Evolutionary conservation across 805 yeast species (phyloP).

Genomic region (Teunomyces pallodes): DNA sequence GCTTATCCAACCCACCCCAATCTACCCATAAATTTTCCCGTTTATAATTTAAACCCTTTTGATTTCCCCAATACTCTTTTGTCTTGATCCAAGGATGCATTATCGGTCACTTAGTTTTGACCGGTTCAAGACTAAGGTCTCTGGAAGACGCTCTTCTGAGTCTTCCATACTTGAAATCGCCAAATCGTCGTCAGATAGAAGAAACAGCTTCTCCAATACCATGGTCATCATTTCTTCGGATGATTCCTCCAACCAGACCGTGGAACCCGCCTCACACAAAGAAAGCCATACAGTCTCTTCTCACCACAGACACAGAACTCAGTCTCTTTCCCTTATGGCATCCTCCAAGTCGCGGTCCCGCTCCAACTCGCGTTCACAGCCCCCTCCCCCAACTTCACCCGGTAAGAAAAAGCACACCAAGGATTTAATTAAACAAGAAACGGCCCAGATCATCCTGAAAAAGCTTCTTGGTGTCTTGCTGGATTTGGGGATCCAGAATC

Average conservation of each 20-base stretch:
- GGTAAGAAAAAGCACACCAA: conserved; percentile 28
- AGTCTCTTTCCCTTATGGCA: conserved; percentile 7
- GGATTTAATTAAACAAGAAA: conserved; percentile 39
- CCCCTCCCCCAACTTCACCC: conserved; percentile 6
- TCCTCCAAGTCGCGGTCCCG: conserved; percentile 7
- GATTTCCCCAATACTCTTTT: background rate
- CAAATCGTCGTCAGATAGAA: conserved; percentile 11
- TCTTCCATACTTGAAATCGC: conserved; percentile 21
- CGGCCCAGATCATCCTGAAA: conserved; percentile 33
- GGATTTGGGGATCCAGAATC: conserved; percentile 40
- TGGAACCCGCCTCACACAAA: background rate
- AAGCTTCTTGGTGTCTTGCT: conserved; percentile 27
- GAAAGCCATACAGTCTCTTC: background rate
- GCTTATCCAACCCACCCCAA: background rate
- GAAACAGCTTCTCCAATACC: conserved; percentile 21
- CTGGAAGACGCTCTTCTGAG: conserved; percentile 26
- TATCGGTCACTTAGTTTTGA: conserved; percentile 17
- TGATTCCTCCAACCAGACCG: conserved; percentile 2
- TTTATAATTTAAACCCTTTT: background rate
- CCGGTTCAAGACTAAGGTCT: conserved; percentile 26
- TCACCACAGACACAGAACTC: conserved; percentile 6
- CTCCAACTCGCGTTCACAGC: conserved; percentile 8
- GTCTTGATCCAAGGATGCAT: background rate
- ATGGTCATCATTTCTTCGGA: conserved; percentile 14
- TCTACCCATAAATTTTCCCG: background rate